Evolutionary conservation across 2,329 filamentous ascomycete genomes (phyloP), one percentile per base, ranked within the genome.

Genomic region (Tolypocladium pustulatum): DNA sequence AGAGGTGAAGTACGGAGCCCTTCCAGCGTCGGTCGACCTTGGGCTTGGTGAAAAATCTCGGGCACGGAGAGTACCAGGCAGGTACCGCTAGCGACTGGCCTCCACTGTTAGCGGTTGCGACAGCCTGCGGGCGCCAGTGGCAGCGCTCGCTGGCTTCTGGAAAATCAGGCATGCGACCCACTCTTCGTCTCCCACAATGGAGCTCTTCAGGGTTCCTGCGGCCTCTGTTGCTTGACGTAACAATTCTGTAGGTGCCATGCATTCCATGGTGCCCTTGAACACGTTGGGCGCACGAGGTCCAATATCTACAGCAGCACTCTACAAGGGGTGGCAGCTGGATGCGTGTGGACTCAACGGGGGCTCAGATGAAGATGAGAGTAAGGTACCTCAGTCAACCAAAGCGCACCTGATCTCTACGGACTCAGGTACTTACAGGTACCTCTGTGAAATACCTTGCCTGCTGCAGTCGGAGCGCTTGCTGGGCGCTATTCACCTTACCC

Each of bases 41-140:
- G 37, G 34, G 52, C 36, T 52, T 34, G 57, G 49, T 54, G 57
- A 56, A 58, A 58, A 58, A 58, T 58, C 57, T 58, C 57, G 52
- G 57, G 30, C 43, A 34, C 27, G 54, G 52, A 34, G 25, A 36
- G 52, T 49, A 41, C 51, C 41, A 25, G 30, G n/a, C 22, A 43
- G 40, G 57, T 58, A 55, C 57, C 57, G 37, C 52, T 22, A 27
- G 55, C 13, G 27, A 9, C 30, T 40, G 54, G 34, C 36, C 25
- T 55, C 49, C 49, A 52, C 46, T 32, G 25, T 32, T 51, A 32
- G 46, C 46, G 46, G 25, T 27, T 20, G 17, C 27, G 46, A 30
- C 49, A n/a, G 17, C 8, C 49, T 34, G 49, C 49, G 49, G 49
- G 49, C 49, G 49, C 49, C 49, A 52, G 27, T 52, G 27, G 27